phyloP scores from a whole-genome alignment of 176 grass and related monocot species.

The Elaeis guineensis region DNA sequence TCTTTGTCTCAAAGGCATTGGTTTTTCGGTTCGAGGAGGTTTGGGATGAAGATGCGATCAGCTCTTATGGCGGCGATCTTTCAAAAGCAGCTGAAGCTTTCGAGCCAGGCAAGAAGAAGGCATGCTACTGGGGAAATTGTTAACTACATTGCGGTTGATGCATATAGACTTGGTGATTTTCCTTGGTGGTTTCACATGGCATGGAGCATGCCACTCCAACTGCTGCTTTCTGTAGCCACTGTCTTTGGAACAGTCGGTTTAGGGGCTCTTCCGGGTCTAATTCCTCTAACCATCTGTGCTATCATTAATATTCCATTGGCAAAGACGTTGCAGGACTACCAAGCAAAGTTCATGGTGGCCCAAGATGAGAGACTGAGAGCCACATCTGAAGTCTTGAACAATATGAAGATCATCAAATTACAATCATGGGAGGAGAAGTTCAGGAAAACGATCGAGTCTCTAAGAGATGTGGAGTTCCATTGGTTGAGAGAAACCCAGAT shows the following conservation, averaged over 20 bases:
- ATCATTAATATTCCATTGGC: conserved; percentile 77
- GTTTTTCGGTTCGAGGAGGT: conserved; percentile 66
- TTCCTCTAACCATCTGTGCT: conserved; percentile 59
- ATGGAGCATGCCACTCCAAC: conserved; percentile 64
- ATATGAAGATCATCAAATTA: conserved; percentile 98
- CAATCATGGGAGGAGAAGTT: conserved; percentile 86
- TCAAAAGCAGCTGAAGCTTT: conserved; percentile 71
- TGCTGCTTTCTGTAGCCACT: conserved; percentile 40
- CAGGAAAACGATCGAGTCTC: conserved; percentile 30
- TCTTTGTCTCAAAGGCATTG: conserved; percentile 78
- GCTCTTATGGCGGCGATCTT: conserved; percentile 67
- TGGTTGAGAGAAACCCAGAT: conserved; percentile 63
- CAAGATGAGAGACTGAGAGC: conserved; percentile 69
- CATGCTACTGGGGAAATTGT: conserved; percentile 73
- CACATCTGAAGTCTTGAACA: conserved; percentile 74
- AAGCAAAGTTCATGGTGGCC: conserved; percentile 72
- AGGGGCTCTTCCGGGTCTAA: conserved; percentile 62
- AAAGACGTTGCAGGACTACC: conserved; percentile 55
- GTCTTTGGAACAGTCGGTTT: conserved; percentile 69
- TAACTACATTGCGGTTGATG: conserved; percentile 83
- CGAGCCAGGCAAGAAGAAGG: conserved; percentile 55
- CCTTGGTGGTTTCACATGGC: conserved; percentile 82
- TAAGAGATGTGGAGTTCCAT: conserved; percentile 67
- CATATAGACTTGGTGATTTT: conserved; percentile 72
- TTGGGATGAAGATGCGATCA: conserved; percentile 69